Conservation (phyloP, 2,329 filamentous ascomycete genomes). For the Metarhizium album region DNA sequence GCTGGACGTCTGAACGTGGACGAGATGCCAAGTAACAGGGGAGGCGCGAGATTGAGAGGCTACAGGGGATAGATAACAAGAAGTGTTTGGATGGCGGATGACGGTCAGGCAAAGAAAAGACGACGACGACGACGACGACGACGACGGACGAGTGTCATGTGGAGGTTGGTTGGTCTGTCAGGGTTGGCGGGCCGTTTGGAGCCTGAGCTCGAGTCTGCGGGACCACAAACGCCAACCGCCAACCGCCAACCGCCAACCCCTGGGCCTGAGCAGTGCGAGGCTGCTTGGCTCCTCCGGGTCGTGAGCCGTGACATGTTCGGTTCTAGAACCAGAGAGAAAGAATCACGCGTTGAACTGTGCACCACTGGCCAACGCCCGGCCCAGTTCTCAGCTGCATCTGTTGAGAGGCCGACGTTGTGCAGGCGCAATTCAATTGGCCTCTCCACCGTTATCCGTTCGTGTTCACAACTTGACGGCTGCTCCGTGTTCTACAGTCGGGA, state of each 20-base stretch:
- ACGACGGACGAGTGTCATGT: not conserved
- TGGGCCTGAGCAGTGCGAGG: not conserved
- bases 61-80: not conserved
- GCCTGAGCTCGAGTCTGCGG: conserved; percentile 7
- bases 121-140: not conserved
- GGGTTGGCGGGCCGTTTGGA: conserved; percentile 3
- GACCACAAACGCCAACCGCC: not conserved
- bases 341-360: conserved; percentile 1
- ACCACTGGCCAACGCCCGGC: not conserved
- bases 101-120: not conserved
- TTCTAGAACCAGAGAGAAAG: conserved; percentile 20
- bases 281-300: too few species aligned
- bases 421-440: too few species aligned
- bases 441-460: too few species aligned
- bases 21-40: not conserved
- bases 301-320: conserved; percentile 5
- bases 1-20: not conserved
- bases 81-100: not conserved
- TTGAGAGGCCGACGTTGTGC: too few species aligned
- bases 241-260: too few species aligned
- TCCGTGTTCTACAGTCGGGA: not conserved
- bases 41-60: not conserved
- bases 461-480: too few species aligned
- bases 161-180: not conserved
- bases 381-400: too few species aligned